Conservation (phyloP, 1,139 yeast species). For the Suhomyces bribrorum region DNA sequence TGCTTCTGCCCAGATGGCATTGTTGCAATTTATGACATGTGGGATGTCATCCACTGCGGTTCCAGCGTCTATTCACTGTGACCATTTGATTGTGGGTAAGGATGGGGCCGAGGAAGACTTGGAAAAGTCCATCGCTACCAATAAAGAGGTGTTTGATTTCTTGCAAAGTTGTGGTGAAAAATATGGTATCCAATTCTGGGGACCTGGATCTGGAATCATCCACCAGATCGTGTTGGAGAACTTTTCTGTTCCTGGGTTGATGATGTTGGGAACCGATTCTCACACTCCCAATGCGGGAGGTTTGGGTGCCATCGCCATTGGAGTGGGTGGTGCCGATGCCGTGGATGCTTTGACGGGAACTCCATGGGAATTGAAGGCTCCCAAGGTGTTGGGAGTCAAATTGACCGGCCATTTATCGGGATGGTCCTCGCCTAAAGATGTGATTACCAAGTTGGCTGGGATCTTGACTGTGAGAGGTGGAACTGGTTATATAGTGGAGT, state of each 20-base stretch:
- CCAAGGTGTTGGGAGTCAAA: constrained; percentile 87
- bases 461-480: constrained; percentile 93
- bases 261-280: constrained; percentile 97
- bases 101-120: constrained; percentile 86
- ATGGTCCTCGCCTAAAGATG: constrained; percentile 96
- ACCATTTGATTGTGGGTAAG: constrained; percentile 93
- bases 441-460: constrained; percentile 89
- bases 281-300: constrained; percentile 99
- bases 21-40: constrained; percentile 94
- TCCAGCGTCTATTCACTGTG: constrained; percentile 96
- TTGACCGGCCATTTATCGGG: constrained; percentile 83
- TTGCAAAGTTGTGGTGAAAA: constrained; percentile 86
- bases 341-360: constrained; percentile 95
- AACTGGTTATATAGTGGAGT: constrained; percentile 92
- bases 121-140: constrained; percentile 71
- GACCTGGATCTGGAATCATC: constrained; percentile 97
- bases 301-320: constrained; percentile 93
- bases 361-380: constrained; percentile 99
- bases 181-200: constrained; percentile 98
- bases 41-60: constrained; percentile 84
- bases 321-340: constrained; percentile 99
- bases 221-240: constrained; percentile 97
- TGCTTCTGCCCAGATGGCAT: constrained; percentile 98
- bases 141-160: constrained; percentile 93
- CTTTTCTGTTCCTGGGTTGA: constrained; percentile 89